Base-by-base conservation (phyloP, 305 asterid genomes). In the Rubia tinctorum region DNA sequence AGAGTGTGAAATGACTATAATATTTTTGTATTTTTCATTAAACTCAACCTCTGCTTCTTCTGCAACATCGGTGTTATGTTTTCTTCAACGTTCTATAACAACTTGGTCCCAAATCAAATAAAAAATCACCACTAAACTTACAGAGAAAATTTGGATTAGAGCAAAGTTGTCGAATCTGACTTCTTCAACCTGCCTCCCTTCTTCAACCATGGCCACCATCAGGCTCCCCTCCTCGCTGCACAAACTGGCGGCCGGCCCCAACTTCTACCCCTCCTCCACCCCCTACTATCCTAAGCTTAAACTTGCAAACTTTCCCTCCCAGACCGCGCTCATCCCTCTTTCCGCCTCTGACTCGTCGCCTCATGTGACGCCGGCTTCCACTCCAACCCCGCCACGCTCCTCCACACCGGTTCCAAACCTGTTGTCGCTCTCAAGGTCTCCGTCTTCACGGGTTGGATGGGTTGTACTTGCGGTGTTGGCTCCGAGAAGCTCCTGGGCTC, bases 221-320 rank as follows among this genome's bases (percentile, higher is more conserved):
- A n/a, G n/a, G n/a, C 94, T 90, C 62, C 90, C 96, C 30, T 69
- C 91, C 39, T 56, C 87, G 25, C 80, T 94, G 73, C 68, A 87
- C 60, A 78, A 81, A 12, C 87, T 89, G 18, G 82, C 95, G 68
- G 82, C 95, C 68, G 85, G 89, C 6, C 74, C 88, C 0, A 86
- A 88, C 13, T 81, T 89, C 71, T 89, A 88, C 79, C 92, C 96
- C 7, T 82, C 93, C 58, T 11, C 91, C 78, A 79, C 95, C 7
- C 95, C 97, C 2, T 90, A 93, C 84, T 87, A 85, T 73, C 96
- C 93, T 6, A 90, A 90, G 17, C 85, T 92, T 66, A 89, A 90
- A 18, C 79, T 92, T 60, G 80, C 79, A 8, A 86, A 85, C 75
- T 85, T 88, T 83, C 92, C 93, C 66, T 77, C 96, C 6, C 98